phyloP scores from a whole-genome alignment of 2,329 filamentous ascomycete genomes.

The Tolypocladium ovalisporum region DNA sequence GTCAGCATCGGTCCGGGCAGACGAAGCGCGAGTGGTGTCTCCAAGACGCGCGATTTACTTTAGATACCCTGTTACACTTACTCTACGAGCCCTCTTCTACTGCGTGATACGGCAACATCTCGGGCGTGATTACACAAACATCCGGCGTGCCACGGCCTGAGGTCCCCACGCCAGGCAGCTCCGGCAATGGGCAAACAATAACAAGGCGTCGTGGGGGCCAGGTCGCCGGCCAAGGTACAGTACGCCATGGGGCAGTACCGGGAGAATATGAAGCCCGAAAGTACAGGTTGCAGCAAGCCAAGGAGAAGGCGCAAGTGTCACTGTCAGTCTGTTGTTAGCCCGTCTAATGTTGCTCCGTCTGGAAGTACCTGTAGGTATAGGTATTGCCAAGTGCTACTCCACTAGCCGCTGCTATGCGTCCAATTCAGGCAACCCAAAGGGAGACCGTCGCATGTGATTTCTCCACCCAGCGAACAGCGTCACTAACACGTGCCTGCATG shows the following conservation, averaged over 20 bases:
- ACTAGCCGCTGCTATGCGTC: neutral
- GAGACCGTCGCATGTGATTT: slow-evolving; percentile 1
- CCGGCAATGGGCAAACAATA: neutral
- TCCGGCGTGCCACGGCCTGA: neutral
- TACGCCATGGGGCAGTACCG: neutral
- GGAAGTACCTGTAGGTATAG: neutral
- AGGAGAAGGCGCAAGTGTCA: no score
- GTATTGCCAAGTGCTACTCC: no score
- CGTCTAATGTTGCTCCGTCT: neutral
- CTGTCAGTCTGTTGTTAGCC: no score
- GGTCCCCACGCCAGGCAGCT: neutral
- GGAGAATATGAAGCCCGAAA: neutral
- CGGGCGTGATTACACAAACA: neutral
- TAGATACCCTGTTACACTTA: no score
- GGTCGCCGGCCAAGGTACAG: no score
- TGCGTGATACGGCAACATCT: neutral
- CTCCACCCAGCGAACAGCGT: neutral
- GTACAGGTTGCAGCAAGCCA: neutral
- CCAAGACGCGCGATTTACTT: neutral
- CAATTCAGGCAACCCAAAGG: neutral
- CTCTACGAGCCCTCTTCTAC: neutral
- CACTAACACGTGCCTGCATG: neutral
- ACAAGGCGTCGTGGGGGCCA: neutral
- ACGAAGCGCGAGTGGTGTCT: neutral
- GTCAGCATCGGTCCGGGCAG: neutral